A percentile compares a stretch with the other conserved stretches of the same genome.
These are phyloP conservation scores for Platanus orientalis DNA, from an alignment of 164 flowering plant species.

Conservation along the genomic window DNA sequence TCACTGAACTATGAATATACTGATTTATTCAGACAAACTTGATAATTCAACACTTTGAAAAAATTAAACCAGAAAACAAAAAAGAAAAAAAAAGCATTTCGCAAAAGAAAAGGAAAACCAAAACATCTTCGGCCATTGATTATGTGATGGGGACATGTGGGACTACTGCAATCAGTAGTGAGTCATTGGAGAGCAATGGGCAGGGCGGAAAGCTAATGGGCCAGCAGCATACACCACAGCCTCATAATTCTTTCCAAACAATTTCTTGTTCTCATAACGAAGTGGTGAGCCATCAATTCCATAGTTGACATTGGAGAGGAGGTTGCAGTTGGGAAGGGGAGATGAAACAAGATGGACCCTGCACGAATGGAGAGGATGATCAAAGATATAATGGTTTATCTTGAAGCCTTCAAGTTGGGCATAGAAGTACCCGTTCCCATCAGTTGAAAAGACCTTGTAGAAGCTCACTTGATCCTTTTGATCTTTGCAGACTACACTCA, in stretches of 20 bases:
- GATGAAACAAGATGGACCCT: conserved; percentile 61
- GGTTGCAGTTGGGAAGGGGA: conserved; percentile 54
- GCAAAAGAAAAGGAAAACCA: neutral
- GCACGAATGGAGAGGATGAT: conserved; percentile 83
- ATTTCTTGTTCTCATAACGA: conserved; percentile 50
- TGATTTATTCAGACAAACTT: too few species aligned
- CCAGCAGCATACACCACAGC: conserved; percentile 71
- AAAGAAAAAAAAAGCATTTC: too few species aligned
- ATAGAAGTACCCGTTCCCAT: conserved; percentile 64
- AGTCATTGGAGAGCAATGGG: conserved; percentile 35
- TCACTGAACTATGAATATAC: too few species aligned
- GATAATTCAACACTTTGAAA: too few species aligned
- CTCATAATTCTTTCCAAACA: conserved; percentile 35
- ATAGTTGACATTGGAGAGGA: conserved; percentile 56
- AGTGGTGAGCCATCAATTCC: conserved; percentile 65
- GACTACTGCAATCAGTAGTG: conserved; percentile 17
- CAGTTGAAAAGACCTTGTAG: conserved; percentile 49
- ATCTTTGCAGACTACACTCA: conserved; percentile 71
- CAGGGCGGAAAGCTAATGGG: conserved; percentile 80
- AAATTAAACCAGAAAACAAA: too few species aligned
- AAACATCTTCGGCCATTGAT: neutral
- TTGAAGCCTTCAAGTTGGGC: conserved; percentile 53
- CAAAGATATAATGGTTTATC: conserved; percentile 42
- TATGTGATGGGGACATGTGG: too few species aligned
- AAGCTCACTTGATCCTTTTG: conserved; percentile 46